A percentile compares a stretch with the other conserved stretches of the same genome.
Evolutionary conservation across 1,284 basidiomycete species (phyloP).

Genomic region (Singerocomus inundabilis): DNA sequence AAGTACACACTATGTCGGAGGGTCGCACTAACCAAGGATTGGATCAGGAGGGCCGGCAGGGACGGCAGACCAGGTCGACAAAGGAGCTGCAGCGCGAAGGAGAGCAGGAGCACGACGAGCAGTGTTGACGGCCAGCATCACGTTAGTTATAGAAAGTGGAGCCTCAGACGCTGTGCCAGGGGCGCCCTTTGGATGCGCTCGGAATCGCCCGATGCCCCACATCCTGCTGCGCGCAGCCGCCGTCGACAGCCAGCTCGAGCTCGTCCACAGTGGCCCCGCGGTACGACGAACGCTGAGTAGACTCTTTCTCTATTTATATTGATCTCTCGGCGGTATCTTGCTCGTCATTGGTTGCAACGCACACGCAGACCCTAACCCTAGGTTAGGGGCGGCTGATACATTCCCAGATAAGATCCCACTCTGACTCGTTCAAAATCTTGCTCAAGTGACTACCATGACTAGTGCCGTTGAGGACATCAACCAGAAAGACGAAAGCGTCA

Average conservation of each 20-base stretch:
- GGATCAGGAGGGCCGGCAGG: constrained; percentile 90
- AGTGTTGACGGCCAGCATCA: constrained; percentile 45
- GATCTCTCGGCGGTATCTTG: neutral
- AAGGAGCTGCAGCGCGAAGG: constrained; percentile 38
- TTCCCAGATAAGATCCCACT: constrained; percentile 27
- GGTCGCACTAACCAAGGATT: constrained; percentile 70
- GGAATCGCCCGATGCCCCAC: constrained; percentile 23
- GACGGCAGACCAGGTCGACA: constrained; percentile 83
- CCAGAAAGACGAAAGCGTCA: neutral
- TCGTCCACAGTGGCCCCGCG: neutral
- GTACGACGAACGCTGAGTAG: neutral
- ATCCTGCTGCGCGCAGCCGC: too few species aligned
- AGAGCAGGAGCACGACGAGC: constrained; percentile 44
- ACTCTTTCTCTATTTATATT: neutral
- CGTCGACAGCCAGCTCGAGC: too few species aligned
- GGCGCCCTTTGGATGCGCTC: constrained; percentile 7
- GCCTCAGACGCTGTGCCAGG: neutral
- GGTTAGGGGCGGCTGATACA: constrained; percentile 1
- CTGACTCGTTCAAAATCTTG: neutral
- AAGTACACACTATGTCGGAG: neutral
- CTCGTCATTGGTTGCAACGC: neutral
- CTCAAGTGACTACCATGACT: constrained; percentile 16
- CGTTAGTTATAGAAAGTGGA: constrained; percentile 19
- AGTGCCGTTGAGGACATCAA: constrained; percentile 3
- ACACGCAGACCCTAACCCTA: constrained; percentile 17